A percentile compares a stretch with the other conserved stretches of the same genome.
Conservation (phyloP, 2,329 filamentous ascomycete genomes). For the Graphiopsis chlorocephala region DNA sequence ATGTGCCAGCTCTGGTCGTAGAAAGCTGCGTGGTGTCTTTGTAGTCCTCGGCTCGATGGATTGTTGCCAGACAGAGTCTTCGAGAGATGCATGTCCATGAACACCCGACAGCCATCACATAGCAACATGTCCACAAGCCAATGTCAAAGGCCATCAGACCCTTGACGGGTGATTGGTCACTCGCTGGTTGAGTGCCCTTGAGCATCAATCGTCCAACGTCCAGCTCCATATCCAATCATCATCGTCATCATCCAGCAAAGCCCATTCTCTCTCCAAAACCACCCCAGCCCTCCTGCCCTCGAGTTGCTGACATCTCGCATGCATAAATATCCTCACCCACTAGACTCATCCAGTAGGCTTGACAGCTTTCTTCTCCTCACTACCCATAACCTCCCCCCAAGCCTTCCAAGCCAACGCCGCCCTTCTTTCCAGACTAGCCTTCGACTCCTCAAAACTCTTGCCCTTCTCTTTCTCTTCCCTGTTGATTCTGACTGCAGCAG, state of each 20-base stretch:
- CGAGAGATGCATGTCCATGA: background rate
- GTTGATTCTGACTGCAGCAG: conserved; percentile 41
- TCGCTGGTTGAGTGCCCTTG: background rate
- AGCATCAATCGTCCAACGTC: background rate
- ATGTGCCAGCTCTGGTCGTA: background rate
- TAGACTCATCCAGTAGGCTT: too few relatives aligned
- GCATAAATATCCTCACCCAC: background rate
- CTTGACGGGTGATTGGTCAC: background rate
- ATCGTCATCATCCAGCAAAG: background rate
- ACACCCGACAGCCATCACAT: background rate
- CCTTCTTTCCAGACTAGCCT: conserved; percentile 29
- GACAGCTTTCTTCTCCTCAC: background rate
- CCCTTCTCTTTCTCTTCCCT: conserved; percentile 51
- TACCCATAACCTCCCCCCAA: background rate
- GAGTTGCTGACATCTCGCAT: background rate
- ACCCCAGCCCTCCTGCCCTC: background rate
- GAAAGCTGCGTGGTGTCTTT: background rate
- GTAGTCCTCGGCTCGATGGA: background rate
- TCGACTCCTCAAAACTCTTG: conserved; percentile 36
- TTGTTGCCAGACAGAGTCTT: background rate
- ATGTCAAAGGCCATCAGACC: background rate
- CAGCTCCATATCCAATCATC: background rate
- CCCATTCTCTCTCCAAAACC: background rate
- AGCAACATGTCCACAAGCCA: background rate
- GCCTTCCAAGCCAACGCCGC: conserved; percentile 6